phyloP scores from a whole-genome alignment of 306 rosid species.

The Pterocarpus macrocarpus region DNA sequence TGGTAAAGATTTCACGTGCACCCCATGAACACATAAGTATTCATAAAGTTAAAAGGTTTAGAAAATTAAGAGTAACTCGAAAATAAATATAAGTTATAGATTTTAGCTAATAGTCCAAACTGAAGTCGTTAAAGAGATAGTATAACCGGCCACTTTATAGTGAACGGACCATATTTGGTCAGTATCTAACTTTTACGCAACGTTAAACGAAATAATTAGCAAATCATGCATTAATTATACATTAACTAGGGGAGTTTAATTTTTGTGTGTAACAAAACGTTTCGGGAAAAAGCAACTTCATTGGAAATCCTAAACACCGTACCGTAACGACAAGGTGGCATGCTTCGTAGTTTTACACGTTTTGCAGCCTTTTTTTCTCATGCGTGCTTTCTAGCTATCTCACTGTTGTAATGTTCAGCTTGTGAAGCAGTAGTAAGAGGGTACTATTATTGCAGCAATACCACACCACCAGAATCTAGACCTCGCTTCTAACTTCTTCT shows the following conservation, averaged over 20 bases:
- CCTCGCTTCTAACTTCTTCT: constrained; percentile 13
- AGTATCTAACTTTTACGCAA: too few relatives aligned
- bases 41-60: too few relatives aligned
- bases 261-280: neutral
- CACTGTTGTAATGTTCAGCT: neutral
- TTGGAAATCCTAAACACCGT: neutral
- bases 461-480: constrained; percentile 15
- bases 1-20: too few relatives aligned
- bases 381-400: neutral
- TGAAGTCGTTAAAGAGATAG: too few relatives aligned
- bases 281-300: neutral
- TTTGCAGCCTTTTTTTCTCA: neutral
- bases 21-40: too few relatives aligned
- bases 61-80: too few relatives aligned
- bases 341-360: constrained; percentile 32
- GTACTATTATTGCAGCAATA: constrained; percentile 44
- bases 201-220: too few relatives aligned
- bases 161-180: too few relatives aligned
- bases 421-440: constrained; percentile 4
- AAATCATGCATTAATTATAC: neutral
- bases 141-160: too few relatives aligned
- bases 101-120: too few relatives aligned
- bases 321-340: constrained; percentile 15
- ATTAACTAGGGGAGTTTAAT: too few relatives aligned
- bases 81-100: too few relatives aligned